Evolutionary conservation across 129 eudicot species (phyloP).

Genomic region (Tagetes erecta): DNA sequence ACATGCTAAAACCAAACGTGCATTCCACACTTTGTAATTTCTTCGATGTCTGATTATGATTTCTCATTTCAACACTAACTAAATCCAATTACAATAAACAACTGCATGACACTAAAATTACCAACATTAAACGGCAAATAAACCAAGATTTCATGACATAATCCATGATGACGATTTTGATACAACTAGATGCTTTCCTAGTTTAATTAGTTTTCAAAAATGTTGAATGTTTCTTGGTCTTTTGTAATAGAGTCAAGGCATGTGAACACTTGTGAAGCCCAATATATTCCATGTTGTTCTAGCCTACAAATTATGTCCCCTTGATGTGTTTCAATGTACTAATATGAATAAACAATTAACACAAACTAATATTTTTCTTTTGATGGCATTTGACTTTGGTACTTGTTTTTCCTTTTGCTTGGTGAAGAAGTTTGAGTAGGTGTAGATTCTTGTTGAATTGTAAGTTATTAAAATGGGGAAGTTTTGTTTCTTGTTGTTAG

Average conservation of each 20-base stretch:
- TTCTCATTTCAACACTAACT: too few species aligned
- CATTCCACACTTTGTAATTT: too few species aligned
- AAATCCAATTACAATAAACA: too few species aligned
- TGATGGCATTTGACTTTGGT: background rate
- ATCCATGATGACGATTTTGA: background rate
- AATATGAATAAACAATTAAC: background rate
- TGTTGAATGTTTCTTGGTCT: too few species aligned
- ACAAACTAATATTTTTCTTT: background rate
- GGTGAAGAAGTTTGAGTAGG: slow-evolving; percentile 34
- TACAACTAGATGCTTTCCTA: background rate
- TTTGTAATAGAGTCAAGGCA: slow-evolving; percentile 6
- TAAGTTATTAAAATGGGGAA: background rate
- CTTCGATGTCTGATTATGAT: too few species aligned
- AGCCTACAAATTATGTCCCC: slow-evolving; percentile 14
- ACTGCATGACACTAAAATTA: too few species aligned
- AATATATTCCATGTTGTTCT: slow-evolving; percentile 19
- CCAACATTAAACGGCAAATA: background rate
- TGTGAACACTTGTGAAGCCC: slow-evolving; percentile 12
- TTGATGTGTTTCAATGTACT: background rate
- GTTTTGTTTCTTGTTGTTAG: slow-evolving; percentile 4
- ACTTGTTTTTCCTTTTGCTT: slow-evolving; percentile 7
- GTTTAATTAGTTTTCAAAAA: too few species aligned
- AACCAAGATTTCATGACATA: background rate
- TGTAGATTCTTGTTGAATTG: slow-evolving; percentile 26
- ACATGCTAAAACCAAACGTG: too few species aligned